Percentiles rank a stretch among this genome's conserved stretches.
These are phyloP conservation scores for Jaapia argillacea DNA, from an alignment of 768 basidiomycete genomes.

Conservation along the genomic window DNA sequence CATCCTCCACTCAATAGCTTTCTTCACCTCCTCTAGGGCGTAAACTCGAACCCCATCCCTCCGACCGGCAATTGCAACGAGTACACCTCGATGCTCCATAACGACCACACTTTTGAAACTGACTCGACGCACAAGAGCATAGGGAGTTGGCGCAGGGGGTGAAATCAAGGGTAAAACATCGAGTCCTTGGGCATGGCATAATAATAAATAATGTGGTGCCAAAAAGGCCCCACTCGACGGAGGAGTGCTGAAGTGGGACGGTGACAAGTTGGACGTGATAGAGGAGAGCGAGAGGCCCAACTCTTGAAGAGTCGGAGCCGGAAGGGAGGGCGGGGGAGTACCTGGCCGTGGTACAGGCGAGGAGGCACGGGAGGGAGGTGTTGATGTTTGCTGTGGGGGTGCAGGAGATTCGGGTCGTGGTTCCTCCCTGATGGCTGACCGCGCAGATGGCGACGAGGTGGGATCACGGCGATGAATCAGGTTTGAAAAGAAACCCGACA, in stretches of 20 bases:
- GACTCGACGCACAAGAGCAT: constrained; percentile 73
- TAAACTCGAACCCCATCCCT: constrained; percentile 84
- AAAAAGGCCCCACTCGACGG: constrained; percentile 75
- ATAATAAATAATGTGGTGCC: constrained; percentile 69
- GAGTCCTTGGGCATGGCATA: constrained; percentile 80
- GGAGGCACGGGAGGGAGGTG: constrained; percentile 35
- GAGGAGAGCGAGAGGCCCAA: constrained; percentile 65
- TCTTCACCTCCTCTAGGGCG: constrained; percentile 79
- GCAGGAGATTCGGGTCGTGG: constrained; percentile 6
- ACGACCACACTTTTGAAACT: constrained; percentile 83
- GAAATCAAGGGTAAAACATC: constrained; percentile 75
- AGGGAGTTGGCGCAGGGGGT: constrained; percentile 68
- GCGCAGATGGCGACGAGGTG: constrained; percentile 15
- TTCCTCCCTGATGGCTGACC: constrained; percentile 9
- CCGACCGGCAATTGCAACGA: constrained; percentile 85
- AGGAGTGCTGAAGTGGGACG: constrained; percentile 69
- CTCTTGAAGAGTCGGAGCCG: constrained; percentile 63
- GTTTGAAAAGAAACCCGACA: constrained; percentile 80
- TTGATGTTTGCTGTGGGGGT: constrained; percentile 17
- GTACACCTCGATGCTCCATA: constrained; percentile 85
- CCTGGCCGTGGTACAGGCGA: constrained; percentile 48
- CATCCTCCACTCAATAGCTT: constrained; percentile 81
- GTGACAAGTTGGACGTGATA: constrained; percentile 57
- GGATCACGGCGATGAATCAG: constrained; percentile 67
- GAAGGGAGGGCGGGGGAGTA: constrained; percentile 65